Base-by-base conservation (phyloP, 257 asterid species). In the Solanum piurae region DNA sequence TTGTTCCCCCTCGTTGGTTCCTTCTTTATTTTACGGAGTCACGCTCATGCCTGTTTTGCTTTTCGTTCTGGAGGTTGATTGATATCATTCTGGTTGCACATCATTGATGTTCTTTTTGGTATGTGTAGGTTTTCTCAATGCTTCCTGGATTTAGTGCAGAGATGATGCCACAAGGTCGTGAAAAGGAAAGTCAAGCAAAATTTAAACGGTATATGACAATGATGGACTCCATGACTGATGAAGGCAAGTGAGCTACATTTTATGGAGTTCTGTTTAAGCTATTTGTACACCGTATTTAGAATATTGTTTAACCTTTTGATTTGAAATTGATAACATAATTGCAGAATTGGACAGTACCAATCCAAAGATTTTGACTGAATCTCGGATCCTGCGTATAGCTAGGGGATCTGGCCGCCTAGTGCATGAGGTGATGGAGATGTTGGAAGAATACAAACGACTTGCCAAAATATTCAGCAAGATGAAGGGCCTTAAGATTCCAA, bases 161-260 rank as follows among this genome's bases (percentile, higher is more conserved):
- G 93, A 91, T 95, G 91, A 97, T 97, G 98, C 98, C 99, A 75
- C 89, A 97, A 92, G 98, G 98, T 36, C 97, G 90, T 64, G 99
- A 97, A 90, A 94, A 95, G 90, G 98, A 94, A 93, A 95, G 98
- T 88, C 98, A 94, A 87, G 93, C 98, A 25, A 97, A 97, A 91
- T 89, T 95, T 34, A 95, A 97, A 90, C 92, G 98, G 84, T 97
- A 95, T 87, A 94, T 95, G 99, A 97, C 98, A 66, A 95, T 97
- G 98, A 94, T 95, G 99, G 99, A 97, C 90, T 97, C 99, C 6
- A 95, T 97, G 99, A 97, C 98, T 64, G 92, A 97, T 82, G 95
- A 97, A 95, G 99, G 98, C 87, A 89, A 92, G 97, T 49, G 76
- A 2, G 27, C 46, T 11, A 27, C 60, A 2, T 68, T 13, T 16